These are phyloP conservation scores for Scutellaria galericulata DNA, from an alignment of 257 asterid species.

Conservation along the genomic window DNA sequence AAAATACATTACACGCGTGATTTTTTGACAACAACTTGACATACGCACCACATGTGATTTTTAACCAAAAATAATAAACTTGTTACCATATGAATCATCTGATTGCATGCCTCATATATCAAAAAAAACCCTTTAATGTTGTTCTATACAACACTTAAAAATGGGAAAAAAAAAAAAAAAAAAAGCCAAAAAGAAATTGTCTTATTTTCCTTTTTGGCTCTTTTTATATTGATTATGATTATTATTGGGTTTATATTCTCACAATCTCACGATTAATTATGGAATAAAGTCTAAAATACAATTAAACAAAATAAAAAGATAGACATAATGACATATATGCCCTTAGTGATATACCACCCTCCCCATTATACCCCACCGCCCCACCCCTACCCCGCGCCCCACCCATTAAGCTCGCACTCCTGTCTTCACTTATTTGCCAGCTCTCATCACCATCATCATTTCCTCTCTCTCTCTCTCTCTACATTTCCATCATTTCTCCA, in stretches of 20 bases:
- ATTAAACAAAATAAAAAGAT: neutral
- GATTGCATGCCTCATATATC: neutral
- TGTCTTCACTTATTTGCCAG: slow-evolving; percentile 41
- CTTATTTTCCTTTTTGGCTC: neutral
- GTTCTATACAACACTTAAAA: neutral
- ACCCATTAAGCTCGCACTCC: slow-evolving; percentile 34
- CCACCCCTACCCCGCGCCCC: neutral
- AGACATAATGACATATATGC: too few species aligned
- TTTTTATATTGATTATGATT: too few species aligned
- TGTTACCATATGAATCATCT: slow-evolving; percentile 3
- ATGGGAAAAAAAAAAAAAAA: neutral
- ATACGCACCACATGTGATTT: slow-evolving; percentile 3
- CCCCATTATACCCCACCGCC: neutral
- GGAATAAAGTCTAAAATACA: neutral
- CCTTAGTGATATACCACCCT: slow-evolving; percentile 4
- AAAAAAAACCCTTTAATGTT: too few species aligned
- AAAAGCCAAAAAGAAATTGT: neutral
- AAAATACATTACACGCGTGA: neutral
- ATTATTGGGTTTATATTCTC: neutral
- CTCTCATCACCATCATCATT: slow-evolving; percentile 37
- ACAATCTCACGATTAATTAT: neutral
- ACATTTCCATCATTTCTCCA: neutral
- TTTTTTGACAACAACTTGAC: too few species aligned
- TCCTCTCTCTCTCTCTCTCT: slow-evolving; percentile 7
- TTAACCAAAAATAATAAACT: neutral